A percentile compares a stretch with the other conserved stretches of the same genome.
These are phyloP conservation scores for Alternaria conjuncta DNA, from an alignment of 2,329 filamentous ascomycete species.

Conservation along the genomic window DNA sequence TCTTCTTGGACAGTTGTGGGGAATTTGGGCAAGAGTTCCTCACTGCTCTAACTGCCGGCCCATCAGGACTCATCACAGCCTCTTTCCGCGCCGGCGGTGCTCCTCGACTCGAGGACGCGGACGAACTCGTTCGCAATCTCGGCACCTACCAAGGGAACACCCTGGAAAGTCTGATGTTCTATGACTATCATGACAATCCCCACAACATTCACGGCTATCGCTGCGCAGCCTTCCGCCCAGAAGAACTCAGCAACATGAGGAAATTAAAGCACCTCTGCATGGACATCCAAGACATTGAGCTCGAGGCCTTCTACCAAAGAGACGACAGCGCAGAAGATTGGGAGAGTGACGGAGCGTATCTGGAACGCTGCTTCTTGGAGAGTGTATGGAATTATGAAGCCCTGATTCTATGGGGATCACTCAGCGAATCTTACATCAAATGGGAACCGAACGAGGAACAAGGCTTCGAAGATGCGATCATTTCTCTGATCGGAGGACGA, in stretches of 20 bases:
- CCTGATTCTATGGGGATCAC: slow-evolving; percentile 2
- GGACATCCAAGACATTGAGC: background rate
- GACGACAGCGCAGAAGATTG: background rate
- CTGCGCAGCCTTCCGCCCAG: slow-evolving; percentile 2
- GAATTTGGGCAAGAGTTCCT: background rate
- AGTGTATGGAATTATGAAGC: background rate
- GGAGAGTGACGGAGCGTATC: background rate
- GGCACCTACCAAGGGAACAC: background rate
- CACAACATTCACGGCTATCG: background rate
- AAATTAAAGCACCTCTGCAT: background rate
- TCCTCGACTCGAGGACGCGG: background rate
- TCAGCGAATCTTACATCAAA: background rate
- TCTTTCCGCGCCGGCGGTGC: slow-evolving; percentile 9
- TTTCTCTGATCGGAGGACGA: background rate
- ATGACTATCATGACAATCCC: slow-evolving; percentile 2
- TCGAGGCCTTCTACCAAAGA: background rate
- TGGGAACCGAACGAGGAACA: slow-evolving; percentile 5
- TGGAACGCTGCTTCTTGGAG: background rate
- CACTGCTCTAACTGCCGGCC: background rate
- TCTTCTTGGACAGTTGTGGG: slow-evolving; percentile 16
- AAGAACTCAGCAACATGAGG: slow-evolving; percentile 4
- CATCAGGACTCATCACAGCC: slow-evolving; percentile 5
- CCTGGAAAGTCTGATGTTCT: slow-evolving; percentile 16
- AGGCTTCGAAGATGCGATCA: slow-evolving; percentile 5
- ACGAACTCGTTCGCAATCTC: background rate